Evolutionary conservation across 2,329 filamentous ascomycete species (phyloP), one percentile per base, ranked within the genome.

Genomic region (Neoscytalidium dimidiatum): DNA sequence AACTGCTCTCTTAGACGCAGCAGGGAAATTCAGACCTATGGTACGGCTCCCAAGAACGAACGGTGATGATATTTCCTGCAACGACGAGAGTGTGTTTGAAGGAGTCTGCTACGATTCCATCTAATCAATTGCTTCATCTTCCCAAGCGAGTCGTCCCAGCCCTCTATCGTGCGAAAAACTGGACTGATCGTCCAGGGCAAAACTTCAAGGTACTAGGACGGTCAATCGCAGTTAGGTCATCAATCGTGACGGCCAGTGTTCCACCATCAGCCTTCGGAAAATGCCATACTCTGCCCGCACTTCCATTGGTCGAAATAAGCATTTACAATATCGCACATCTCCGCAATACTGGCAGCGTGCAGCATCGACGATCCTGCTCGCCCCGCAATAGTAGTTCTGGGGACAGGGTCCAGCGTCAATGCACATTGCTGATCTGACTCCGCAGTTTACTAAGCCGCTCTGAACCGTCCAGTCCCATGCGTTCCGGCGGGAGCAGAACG

Each of bases 361-460:
- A 21, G 17, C 43, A 44, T 46, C 38, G 56, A 46, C 41, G 56
- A 60, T 60, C 23, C 17, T 21, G 29, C 17, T 26, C 33, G 14
- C 26, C 41, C 56, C 21, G 56, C 56, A 19, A 58, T 38, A 60
- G 17, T 60, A n/a, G n/a, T 8, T 46, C 26, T 29, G 38, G 23
- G 33, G 19, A 60, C 56, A 60, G 56, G 56, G 56, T 33, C 38
- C 38, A 41, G 38, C 56, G 23, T 46, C 28, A 26, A 46, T 44
- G 56, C 56, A 46, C 14, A 44, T 33, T 41, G 56, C 26, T 60
- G 41, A 60, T 60, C 56, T 26, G 26, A 21, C 38, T 46, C 38
- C 17, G n/a, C 23, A 28, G 51, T 26, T 11, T 23, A 29, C 26
- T 38, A 19, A 41, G 23, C 31, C 52, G 31, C 33, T 17, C 23